These are phyloP conservation scores for Daldinia loculata DNA, from an alignment of 495 filamentous ascomycete species.

Conservation along the genomic window DNA sequence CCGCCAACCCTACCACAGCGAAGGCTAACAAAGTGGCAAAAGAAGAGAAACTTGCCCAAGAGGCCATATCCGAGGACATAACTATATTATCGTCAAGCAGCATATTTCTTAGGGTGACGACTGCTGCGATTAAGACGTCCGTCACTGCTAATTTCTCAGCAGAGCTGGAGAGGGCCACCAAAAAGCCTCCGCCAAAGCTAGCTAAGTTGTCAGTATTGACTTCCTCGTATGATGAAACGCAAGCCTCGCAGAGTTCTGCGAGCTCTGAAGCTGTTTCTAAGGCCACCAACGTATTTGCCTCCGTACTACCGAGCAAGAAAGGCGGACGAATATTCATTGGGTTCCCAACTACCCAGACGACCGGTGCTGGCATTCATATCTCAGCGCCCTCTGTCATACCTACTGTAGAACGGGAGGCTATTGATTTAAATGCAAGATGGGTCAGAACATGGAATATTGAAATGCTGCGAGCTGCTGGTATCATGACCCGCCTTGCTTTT, in stretches of 20 bases:
- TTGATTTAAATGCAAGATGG: constrained; percentile 93
- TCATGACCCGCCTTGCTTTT: constrained; percentile 88
- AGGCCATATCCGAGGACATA: constrained; percentile 71
- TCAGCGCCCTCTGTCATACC: constrained; percentile 98
- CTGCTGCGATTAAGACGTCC: constrained; percentile 78
- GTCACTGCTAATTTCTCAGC: constrained; percentile 71
- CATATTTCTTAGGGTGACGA: constrained; percentile 88
- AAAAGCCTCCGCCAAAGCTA: constrained; percentile 90
- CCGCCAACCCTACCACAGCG: constrained; percentile 50
- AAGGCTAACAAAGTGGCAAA: constrained; percentile 57
- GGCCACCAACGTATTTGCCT: constrained; percentile 79
- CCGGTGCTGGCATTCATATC: constrained; percentile 92
- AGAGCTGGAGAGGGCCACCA: constrained; percentile 95
- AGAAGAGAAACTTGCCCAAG: constrained; percentile 64
- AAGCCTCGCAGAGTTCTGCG: constrained; percentile 64
- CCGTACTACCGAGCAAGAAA: constrained; percentile 86
- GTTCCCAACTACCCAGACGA: constrained; percentile 97
- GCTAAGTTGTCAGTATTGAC: constrained; percentile 88
- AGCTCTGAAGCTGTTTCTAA: constrained; percentile 58
- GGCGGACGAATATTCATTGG: constrained; percentile 94
- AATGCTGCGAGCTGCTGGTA: constrained; percentile 88
- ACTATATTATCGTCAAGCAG: constrained; percentile 70
- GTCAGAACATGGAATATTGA: constrained; percentile 97
- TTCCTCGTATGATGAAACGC: constrained; percentile 84
- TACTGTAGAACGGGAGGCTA: constrained; percentile 96